Conservation (phyloP, 306 rosid genomes). For the Begonia fuchsioides region DNA sequence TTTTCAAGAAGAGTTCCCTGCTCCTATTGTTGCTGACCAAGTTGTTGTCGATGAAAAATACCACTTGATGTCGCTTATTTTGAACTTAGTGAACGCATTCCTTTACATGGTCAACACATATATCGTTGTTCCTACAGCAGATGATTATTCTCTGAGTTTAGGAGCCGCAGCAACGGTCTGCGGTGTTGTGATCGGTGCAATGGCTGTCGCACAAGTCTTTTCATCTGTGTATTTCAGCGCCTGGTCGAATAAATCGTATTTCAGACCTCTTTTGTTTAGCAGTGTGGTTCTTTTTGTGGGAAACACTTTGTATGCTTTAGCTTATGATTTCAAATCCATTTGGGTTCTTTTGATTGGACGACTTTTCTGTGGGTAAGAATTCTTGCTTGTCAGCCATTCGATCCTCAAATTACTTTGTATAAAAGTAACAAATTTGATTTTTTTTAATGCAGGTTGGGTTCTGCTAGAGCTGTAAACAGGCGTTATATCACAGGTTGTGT, state of each 20-base stretch:
- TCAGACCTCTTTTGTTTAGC: constrained; percentile 88
- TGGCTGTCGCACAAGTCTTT: constrained; percentile 98
- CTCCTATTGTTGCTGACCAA: constrained; percentile 52
- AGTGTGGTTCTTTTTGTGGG: constrained; percentile 73
- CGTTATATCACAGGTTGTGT: constrained; percentile 41
- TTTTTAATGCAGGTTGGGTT: constrained; percentile 27
- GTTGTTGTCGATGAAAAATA: constrained; percentile 51
- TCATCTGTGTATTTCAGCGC: constrained; percentile 98
- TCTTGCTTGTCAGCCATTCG: background rate
- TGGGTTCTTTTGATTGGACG: constrained; percentile 94
- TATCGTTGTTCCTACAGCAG: constrained; percentile 96
- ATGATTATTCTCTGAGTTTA: constrained; percentile 87
- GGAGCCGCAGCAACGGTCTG: constrained; percentile 99
- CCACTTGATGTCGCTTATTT: constrained; percentile 70
- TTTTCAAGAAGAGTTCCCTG: constrained; percentile 80
- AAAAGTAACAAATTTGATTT: background rate
- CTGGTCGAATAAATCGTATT: constrained; percentile 94
- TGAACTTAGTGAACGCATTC: constrained; percentile 88
- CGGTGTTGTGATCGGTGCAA: constrained; percentile 90
- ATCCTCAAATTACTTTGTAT: too few relatives aligned
- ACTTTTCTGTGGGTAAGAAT: constrained; percentile 81
- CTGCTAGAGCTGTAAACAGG: constrained; percentile 39
- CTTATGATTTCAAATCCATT: constrained; percentile 66
- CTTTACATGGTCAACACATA: constrained; percentile 98
- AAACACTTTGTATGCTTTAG: constrained; percentile 73